phyloP scores from a whole-genome alignment of 2,329 filamentous ascomycete genomes.

The Sporothrix curviconia region DNA sequence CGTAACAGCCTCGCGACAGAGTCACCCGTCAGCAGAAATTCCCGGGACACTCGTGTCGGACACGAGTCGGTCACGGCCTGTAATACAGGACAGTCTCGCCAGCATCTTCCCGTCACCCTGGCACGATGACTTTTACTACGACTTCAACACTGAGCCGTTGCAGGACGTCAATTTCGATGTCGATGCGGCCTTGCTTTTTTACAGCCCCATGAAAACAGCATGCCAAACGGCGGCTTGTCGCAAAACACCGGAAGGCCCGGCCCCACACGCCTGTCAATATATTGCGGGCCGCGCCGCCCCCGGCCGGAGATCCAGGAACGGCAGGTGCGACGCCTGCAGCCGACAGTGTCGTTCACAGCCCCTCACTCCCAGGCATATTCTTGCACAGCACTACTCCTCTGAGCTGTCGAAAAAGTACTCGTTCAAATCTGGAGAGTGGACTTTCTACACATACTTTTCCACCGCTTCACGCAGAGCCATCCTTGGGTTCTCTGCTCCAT shows the following conservation, averaged over 20 bases:
- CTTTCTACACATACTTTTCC: slow-evolving; percentile 8
- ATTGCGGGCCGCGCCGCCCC: not conserved
- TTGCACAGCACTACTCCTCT: not conserved
- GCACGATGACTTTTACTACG: slow-evolving; percentile 7
- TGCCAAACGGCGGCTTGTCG: not conserved
- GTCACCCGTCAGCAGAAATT: not conserved
- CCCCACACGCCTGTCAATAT: no score
- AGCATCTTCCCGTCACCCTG: not conserved
- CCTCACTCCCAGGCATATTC: not conserved
- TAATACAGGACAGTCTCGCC: not conserved
- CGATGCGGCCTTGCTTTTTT: not conserved
- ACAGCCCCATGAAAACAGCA: not conserved
- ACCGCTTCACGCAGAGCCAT: not conserved
- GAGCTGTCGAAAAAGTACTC: slow-evolving; percentile 3
- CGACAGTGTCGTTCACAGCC: no score
- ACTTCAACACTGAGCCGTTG: slow-evolving; percentile 1
- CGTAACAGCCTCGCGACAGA: no score
- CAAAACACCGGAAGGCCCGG: not conserved
- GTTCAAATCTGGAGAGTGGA: slow-evolving; percentile 6
- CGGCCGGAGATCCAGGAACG: no score
- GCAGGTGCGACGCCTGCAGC: not conserved
- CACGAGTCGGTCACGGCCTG: not conserved
- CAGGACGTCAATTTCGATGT: not conserved
- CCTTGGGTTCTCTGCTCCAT: slow-evolving; percentile 1
- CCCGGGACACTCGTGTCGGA: not conserved